These are phyloP conservation scores for Thyridium curvatum DNA, from an alignment of 2,329 filamentous ascomycete genomes.

Conservation along the genomic window DNA sequence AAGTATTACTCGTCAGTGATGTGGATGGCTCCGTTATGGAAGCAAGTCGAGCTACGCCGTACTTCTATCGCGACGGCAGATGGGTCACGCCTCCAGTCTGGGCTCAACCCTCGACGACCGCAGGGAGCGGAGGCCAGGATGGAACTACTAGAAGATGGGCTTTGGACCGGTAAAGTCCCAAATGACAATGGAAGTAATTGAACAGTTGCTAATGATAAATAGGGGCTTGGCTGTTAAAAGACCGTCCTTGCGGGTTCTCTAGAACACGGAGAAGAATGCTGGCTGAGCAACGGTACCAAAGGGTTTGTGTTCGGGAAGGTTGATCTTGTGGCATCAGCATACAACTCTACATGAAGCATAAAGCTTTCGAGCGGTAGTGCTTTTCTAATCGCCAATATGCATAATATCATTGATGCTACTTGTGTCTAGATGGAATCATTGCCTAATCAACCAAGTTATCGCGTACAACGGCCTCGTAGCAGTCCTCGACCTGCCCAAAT, in stretches of 20 bases:
- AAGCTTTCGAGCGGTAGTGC: no score
- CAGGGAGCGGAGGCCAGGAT: slow-evolving; percentile 68
- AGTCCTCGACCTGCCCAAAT: no score
- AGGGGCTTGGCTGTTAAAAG: slow-evolving; percentile 59
- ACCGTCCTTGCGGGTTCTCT: slow-evolving; percentile 54
- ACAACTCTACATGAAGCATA: no score
- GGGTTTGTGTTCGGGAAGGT: slow-evolving; percentile 63
- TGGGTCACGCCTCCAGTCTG: slow-evolving; percentile 77
- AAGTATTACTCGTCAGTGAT: slow-evolving; percentile 69
- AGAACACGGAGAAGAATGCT: slow-evolving; percentile 68
- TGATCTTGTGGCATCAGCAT: no score
- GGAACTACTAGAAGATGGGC: slow-evolving; percentile 82
- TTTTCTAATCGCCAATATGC: no score
- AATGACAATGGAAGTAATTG: no score
- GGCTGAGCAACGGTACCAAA: slow-evolving; percentile 82
- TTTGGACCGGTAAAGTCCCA: slow-evolving; percentile 56
- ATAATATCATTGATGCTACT: no score
- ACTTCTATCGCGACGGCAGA: slow-evolving; percentile 63
- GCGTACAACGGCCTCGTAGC: no score
- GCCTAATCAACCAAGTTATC: no score
- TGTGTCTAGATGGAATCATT: no score
- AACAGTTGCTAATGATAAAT: no score
- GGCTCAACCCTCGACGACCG: slow-evolving; percentile 20
- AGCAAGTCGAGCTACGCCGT: slow-evolving; percentile 75
- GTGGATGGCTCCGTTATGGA: slow-evolving; percentile 67